Base-by-base conservation (phyloP, 441 rosid species). In the Sinapis alba region DNA sequence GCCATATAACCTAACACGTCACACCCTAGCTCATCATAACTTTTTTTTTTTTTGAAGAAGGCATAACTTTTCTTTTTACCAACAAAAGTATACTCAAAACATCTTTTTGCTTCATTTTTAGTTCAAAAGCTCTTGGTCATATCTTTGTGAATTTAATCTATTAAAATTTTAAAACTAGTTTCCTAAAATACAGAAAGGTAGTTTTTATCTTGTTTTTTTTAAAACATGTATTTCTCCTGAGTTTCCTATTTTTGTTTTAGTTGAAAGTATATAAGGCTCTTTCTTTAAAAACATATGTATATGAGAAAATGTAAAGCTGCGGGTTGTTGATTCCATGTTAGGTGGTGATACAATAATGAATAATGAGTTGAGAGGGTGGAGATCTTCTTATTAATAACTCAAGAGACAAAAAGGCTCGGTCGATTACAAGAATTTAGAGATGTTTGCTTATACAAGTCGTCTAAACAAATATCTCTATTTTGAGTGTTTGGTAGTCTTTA, bases 1-100 rank as follows among this genome's bases (percentile, higher is more conserved):
- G 0, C 69, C 32, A 65, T 15, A 58, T 36, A 28, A 18, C 60
- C 10, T 50, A 34, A 41, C 74, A 59, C 63, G 66, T 13, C 57
- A 18, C 13, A 6, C 26, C 26, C 26, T 3, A 23, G 26, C 26
- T 23, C 26, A 23, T 23, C 26, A 23, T 13, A 7, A n/a, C n/a
- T n/a, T n/a, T n/a, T n/a, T n/a, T 64, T 38, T 43, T 15, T 58
- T 18, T 36, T n/a, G n/a, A n/a, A n/a, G n/a, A n/a, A n/a, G n/a
- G n/a, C n/a, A n/a, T n/a, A n/a, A n/a, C n/a, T n/a, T n/a, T n/a
- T 64, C 51, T 43, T 15, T 58, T 18, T 36, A 47, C 59, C 41
- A 65, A 9, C 11, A 65, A 65, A 45, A 24, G 16, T 24, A 43
- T 15, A 45, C 16, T 27, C 28, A 28, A 2, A 26, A 32, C 36